These are phyloP conservation scores for Alternaria gaisen DNA, from an alignment of 2,329 filamentous ascomycete species.

Conservation along the genomic window DNA sequence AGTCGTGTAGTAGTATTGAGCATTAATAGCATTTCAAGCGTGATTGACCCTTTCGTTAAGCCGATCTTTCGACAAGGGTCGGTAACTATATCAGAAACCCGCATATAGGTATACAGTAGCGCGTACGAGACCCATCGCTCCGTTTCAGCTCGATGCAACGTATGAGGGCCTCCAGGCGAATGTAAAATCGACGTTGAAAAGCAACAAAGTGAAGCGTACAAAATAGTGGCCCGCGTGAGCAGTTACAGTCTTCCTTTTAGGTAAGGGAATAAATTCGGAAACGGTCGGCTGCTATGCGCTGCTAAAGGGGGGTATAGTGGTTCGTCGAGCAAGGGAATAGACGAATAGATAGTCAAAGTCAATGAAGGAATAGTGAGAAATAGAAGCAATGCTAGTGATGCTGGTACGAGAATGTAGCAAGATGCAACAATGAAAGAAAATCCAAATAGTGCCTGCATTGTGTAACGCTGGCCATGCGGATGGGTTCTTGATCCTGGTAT, in stretches of 20 bases:
- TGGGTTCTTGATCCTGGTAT: slow-evolving; percentile 18
- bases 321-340: slow-evolving; percentile 30
- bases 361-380: slow-evolving; percentile 21
- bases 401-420: slow-evolving; percentile 37
- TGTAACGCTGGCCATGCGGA: slow-evolving; percentile 20
- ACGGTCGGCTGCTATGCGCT: slow-evolving; percentile 23
- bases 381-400: slow-evolving; percentile 42
- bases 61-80: slow-evolving; percentile 21
- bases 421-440: slow-evolving; percentile 24
- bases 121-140: slow-evolving; percentile 26
- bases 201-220: slow-evolving; percentile 36
- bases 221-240: slow-evolving; percentile 51
- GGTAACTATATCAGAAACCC: slow-evolving; percentile 26
- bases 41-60: slow-evolving; percentile 18
- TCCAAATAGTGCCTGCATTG: slow-evolving; percentile 22
- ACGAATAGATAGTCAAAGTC: slow-evolving; percentile 1
- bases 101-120: slow-evolving; percentile 27
- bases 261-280: slow-evolving; percentile 29
- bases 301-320: slow-evolving; percentile 45
- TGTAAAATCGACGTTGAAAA: slow-evolving; percentile 14
- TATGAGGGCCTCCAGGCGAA: slow-evolving; percentile 11
- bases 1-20: slow-evolving; percentile 11
- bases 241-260: slow-evolving; percentile 52
- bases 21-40: slow-evolving; percentile 22
- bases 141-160: slow-evolving; percentile 24